Evolutionary conservation across 805 yeast species (phyloP), one percentile per base, ranked within the genome.

Genomic region (Henningerozyma blattae): DNA sequence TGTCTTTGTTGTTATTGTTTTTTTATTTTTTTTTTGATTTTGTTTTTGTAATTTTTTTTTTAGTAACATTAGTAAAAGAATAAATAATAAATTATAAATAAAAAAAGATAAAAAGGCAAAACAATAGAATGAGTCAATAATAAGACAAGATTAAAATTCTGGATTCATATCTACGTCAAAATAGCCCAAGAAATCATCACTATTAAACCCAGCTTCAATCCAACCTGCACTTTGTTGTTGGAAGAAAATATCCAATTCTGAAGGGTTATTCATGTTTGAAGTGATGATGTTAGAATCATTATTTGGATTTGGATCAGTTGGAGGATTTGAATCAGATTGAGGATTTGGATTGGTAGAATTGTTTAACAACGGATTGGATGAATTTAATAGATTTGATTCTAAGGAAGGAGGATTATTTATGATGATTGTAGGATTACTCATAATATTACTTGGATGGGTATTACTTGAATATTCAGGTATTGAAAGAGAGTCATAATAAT

Each of bases 151-250:
- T 29, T 24, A 72, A 47, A 74, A 73, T 39, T 70, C 77, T 0
- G 77, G 77, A 3, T 72, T 75, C 78, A 71, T 72, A 47, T 79
- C 79, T 54, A 76, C 75, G 52, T 84, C 94, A 63, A 87, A 81
- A 95, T 95, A 87, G 10, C 96, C 96, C 31, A 87, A 61, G 48
- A 87, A 80, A 52, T 87, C 96, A 50, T 87, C 96, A 10, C 52
- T 50, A 32, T 46, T 48, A n/a, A 51, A 46, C 30, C 76, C 83
- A 22, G 75, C 77, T 49, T 83, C 86, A 51, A 77, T 69, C 94
- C 94, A 84, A 20, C 85, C 87, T 22, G 77, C 74, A 18, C 86
- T 80, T 45, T 82, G 91, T 53, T 79, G 85, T 51, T 79, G 85
- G 57, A 81, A 75, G 44, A 81, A 79, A 15, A 65, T 65, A 45